A percentile compares a stretch with the other conserved stretches of the same genome.
phyloP scores from a whole-genome alignment of 1,284 basidiomycete genomes.

The Schizophyllum amplum region DNA sequence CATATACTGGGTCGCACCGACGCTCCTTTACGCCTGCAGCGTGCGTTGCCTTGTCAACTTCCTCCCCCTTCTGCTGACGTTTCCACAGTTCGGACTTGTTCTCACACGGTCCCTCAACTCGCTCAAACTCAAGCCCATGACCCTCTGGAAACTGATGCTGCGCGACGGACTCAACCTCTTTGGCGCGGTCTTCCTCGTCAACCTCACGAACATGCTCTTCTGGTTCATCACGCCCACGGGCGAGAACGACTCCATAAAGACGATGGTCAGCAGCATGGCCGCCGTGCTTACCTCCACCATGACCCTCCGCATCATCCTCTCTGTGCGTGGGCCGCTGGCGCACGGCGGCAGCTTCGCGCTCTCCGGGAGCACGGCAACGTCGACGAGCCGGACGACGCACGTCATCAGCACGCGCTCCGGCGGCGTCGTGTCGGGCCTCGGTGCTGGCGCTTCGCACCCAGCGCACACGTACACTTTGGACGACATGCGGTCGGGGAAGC shows the following conservation, averaged over 20 bases:
- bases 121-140: constrained; percentile 47
- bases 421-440: constrained; percentile 17
- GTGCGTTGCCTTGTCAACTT: constrained; percentile 27
- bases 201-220: constrained; percentile 72
- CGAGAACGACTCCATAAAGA: constrained; percentile 57
- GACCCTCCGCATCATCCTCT: constrained; percentile 75
- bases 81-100: constrained; percentile 51
- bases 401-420: constrained; percentile 41
- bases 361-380: constrained; percentile 32
- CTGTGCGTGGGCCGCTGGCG: constrained; percentile 61
- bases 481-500: constrained; percentile 48
- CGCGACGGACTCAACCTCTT: constrained; percentile 80
- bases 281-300: constrained; percentile 77
- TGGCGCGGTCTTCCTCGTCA: constrained; percentile 66
- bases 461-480: constrained; percentile 58
- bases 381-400: constrained; percentile 37
- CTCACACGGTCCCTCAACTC: constrained; percentile 55
- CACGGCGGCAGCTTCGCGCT: constrained; percentile 64
- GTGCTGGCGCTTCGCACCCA: constrained; percentile 24
- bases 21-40: constrained; percentile 59
- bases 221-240: constrained; percentile 70
- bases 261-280: constrained; percentile 74
- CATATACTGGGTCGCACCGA: constrained; percentile 73
- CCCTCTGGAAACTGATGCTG: constrained; percentile 76
- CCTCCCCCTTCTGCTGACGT: not conserved